Evolutionary conservation across 1,284 basidiomycete genomes (phyloP).

Genomic region (Gymnopus androsaceus): DNA sequence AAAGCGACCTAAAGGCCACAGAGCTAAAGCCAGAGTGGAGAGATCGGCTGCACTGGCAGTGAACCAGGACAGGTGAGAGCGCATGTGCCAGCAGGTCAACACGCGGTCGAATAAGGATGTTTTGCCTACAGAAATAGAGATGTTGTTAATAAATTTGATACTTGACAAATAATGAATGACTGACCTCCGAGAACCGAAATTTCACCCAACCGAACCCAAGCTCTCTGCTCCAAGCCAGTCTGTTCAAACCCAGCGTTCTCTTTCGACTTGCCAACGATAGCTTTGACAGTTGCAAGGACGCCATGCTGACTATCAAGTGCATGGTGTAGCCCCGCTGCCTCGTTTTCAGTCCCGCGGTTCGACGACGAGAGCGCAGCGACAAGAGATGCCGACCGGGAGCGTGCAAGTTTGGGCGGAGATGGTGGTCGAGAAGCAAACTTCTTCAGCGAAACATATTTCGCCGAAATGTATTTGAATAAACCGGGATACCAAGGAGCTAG

Average conservation of each 20-base stretch:
- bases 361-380: constrained; percentile 32
- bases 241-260: constrained; percentile 35
- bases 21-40: constrained; percentile 58
- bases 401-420: constrained; percentile 15
- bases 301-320: constrained; percentile 45
- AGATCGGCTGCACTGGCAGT: constrained; percentile 47
- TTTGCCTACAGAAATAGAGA: constrained; percentile 23
- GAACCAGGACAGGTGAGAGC: constrained; percentile 41
- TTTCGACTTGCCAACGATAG: constrained; percentile 30
- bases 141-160: neutral
- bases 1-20: constrained; percentile 38
- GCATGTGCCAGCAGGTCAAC: constrained; percentile 53
- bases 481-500: constrained; percentile 46
- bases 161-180: too few species aligned
- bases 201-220: constrained; percentile 57
- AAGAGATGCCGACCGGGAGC: constrained; percentile 26
- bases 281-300: constrained; percentile 36
- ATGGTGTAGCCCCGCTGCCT: constrained; percentile 38
- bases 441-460: constrained; percentile 9
- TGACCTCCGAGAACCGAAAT: constrained; percentile 46
- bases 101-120: constrained; percentile 44
- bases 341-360: constrained; percentile 37
- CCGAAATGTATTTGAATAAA: constrained; percentile 12
- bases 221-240: constrained; percentile 48
- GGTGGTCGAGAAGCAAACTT: neutral